Evolutionary conservation across 2,329 filamentous ascomycete species (phyloP), one percentile per base, ranked within the genome.

Genomic region (Cordyceps cicadae): DNA sequence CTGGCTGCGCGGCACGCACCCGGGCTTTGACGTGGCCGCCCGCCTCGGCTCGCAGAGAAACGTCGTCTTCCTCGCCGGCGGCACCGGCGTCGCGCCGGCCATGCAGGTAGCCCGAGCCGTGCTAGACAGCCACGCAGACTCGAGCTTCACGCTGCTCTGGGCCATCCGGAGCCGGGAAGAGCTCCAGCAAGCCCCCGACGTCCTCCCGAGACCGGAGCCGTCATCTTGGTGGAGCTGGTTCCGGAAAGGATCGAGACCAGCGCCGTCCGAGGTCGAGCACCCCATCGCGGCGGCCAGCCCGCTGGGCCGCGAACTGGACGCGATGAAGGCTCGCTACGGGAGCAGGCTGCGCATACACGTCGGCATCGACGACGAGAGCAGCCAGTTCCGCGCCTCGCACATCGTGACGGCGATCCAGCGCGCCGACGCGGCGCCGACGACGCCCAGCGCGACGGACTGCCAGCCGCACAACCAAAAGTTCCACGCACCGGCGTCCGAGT

Each of bases 51-150:
- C 60, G 2, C 59, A 64, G 43, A 65, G 66, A 24, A 68, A 68
- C n/a, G 79, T 97, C 3, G 77, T 97, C 2, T 96, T 97, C 69
- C 76, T 97, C 24, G 94, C 92, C 1, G 94, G 92, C 2, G 94
- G 94, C 0, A 99, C 94, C 0, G 93, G 94, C 1, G 89, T 99
- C 67, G 92, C 91, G 17, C 90, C 93, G 0, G 94, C 92, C 8
- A 75, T 97, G 72, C 93, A 97, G 74, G 83, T 88, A 46, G 89
- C 87, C 1, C 76, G 86, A 63, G 83, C 84, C 0, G 73, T 93
- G 12, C 74, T 86, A 4, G 73, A 79, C 62, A 66, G 71, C 21
- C 63, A 64, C 21, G 60, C 65, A 17, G 63, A 65, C 3, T 60
- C 73, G 0, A 67, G 46, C 1, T 82, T 96, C 59, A 81, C 84